Evolutionary conservation across 129 eudicot genomes (phyloP), one percentile per base, ranked within the genome.

Genomic region (Saussurea involucrata): DNA sequence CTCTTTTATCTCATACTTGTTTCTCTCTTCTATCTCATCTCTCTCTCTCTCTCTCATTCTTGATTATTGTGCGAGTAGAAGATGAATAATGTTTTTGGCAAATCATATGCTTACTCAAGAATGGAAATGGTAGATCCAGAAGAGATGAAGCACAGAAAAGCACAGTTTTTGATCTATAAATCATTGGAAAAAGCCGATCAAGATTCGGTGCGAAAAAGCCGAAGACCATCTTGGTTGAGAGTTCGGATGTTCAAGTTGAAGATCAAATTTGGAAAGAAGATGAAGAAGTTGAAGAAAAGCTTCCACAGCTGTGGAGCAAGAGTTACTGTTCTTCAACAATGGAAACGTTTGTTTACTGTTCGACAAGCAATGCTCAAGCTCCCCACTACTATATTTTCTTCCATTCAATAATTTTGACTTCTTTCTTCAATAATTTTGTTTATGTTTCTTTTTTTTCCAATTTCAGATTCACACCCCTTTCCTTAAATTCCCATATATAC

Each of bases 121-220:
- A 71, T 88, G 84, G 89, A 80, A 46, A 82, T 60, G 76, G 89
- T 83, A 57, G 89, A 83, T 77, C 84, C 86, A 72, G 89, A 88
- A 33, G 92, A 85, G 66, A 63, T 40, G 0, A 83, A 78, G 46
- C 87, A 82, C 72, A 53, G 92, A 44, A 75, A 69, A 70, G 92
- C 92, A 7, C 87, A 72, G 34, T 88, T 88, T 78, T 78, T 88
- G 86, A 85, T 88, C 71, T 83, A 88, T 73, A 88, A 88, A 64
- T 65, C 88, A 12, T 24, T 88, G 24, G 72, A 85, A 67, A 73
- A 85, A 27, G 89, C 66, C 0, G 92, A 88, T 65, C 61, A 53
- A 37, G 63, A 27, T 10, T 33, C 70, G 17, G 55, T 31, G 15
- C 69, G 76, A 74, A 79, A 58, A 80, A 81, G 80, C 80, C 71